Base-by-base conservation (phyloP, 108 stramenopile species). In the Skeletonema menzelii region DNA sequence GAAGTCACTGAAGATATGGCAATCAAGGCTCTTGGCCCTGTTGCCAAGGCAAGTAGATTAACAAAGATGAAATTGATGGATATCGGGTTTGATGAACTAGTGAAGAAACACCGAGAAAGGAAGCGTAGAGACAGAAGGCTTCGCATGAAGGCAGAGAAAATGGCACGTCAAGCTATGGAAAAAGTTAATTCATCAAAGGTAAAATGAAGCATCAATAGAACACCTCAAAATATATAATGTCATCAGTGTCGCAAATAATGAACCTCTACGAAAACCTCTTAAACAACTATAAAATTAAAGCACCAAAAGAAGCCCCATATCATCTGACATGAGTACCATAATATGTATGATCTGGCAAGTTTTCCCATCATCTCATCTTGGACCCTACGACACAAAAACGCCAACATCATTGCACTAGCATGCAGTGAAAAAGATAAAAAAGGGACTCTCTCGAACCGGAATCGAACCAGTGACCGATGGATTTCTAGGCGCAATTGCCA, bases 31-130 rank as follows among this genome's bases (percentile, higher is more conserved):
- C 65, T 96, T 49, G 91, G 95, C 17, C 87, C 92, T 8, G 95
- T 94, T 27, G 90, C 93, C 22, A 96, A 96, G 70, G 95, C 95
- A 5, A 85, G 90, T 32, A 82, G 93, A 59, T 75, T 96, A 63
- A 90, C 95, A 12, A 92, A 89, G 69, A 91, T 92, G 84, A 92
- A 93, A 65, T 62, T 96, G 42, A 87, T 83, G 83, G 95, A 96
- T 67, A 89, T 96, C 82, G 95, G 95, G 10, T 96, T 96, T 79
- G 95, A 92, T 62, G 92, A 96, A 22, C 56, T 96, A 30, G 90
- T 94, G 38, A 88, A 90, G 79, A 96, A 92, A 76, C 88, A 89
- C 59, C 84, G 87, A 67, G 90, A 90, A 37, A 75, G 95, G 65
- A 96, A 94, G 70, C 88, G 67, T 27, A 78, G 89, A 30, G 93